Evolutionary conservation across 768 basidiomycete genomes (phyloP).

Genomic region (Boletus patriciae): DNA sequence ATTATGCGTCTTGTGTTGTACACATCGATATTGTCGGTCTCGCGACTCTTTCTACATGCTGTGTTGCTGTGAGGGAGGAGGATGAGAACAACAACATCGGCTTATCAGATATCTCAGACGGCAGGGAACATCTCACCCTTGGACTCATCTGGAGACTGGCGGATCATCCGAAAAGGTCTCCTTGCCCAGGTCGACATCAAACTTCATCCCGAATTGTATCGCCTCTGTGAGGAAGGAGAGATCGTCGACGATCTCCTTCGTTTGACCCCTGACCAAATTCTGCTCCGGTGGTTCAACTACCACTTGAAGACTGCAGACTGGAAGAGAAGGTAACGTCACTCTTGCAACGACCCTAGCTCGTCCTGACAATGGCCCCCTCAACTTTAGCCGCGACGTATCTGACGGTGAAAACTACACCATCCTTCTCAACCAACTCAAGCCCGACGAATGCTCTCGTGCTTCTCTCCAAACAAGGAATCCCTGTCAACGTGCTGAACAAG

Average conservation of each 20-base stretch:
- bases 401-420: slow-evolving; percentile 98
- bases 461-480: slow-evolving; percentile 86
- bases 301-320: slow-evolving; percentile 95
- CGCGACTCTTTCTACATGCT: too few relatives aligned
- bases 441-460: slow-evolving; percentile 86
- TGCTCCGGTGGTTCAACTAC: slow-evolving; percentile 99
- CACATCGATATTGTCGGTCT: too few relatives aligned
- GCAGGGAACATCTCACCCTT: slow-evolving; percentile 93
- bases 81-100: too few relatives aligned
- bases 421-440: slow-evolving; percentile 93
- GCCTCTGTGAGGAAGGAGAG: slow-evolving; percentile 95
- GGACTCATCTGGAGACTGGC: slow-evolving; percentile 99
- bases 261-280: slow-evolving; percentile 94
- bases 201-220: slow-evolving; percentile 94
- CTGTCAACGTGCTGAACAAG: slow-evolving; percentile 85
- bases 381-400: slow-evolving; percentile 96
- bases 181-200: slow-evolving; percentile 97
- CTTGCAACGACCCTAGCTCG: not conserved
- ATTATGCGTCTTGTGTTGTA: too few relatives aligned
- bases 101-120: slow-evolving; percentile 86
- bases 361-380: slow-evolving; percentile 34
- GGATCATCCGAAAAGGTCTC: slow-evolving; percentile 91
- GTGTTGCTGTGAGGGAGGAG: too few relatives aligned
- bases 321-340: slow-evolving; percentile 63
- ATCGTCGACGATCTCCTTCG: slow-evolving; percentile 93